These are phyloP conservation scores for Solanum dulcamara DNA, from an alignment of 257 asterid species.

Conservation along the genomic window DNA sequence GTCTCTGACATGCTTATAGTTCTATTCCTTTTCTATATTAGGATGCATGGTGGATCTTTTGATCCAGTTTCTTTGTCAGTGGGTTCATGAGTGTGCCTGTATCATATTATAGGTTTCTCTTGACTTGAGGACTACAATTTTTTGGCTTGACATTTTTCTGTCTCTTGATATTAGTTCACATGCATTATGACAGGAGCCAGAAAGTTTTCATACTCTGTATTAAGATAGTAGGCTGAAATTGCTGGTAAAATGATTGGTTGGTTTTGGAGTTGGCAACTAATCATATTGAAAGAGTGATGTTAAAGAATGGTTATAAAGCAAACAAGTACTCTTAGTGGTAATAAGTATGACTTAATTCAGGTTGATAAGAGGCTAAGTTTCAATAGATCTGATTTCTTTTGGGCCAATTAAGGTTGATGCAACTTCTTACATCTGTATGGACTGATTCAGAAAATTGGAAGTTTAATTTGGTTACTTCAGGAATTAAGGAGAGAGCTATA, in stretches of 20 bases:
- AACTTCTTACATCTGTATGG: neutral
- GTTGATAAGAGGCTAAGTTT: neutral
- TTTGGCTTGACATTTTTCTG: neutral
- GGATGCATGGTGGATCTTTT: neutral
- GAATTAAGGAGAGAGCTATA: neutral
- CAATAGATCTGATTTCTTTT: neutral
- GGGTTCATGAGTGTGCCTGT: neutral
- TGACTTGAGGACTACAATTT: neutral
- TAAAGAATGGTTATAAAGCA: neutral
- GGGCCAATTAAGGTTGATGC: neutral
- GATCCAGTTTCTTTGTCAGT: neutral
- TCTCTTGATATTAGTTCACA: neutral
- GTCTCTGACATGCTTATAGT: neutral
- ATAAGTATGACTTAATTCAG: neutral
- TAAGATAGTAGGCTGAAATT: neutral
- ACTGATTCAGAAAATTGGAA: neutral
- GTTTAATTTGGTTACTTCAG: neutral
- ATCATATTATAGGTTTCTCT: neutral
- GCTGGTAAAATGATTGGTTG: neutral
- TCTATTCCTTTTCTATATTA: neutral
- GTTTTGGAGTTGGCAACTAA: neutral
- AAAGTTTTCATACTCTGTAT: neutral
- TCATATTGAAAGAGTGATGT: neutral
- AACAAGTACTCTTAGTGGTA: neutral
- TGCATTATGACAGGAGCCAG: neutral